A percentile compares a stretch with the other conserved stretches of the same genome.
These are phyloP conservation scores for Blastocystis sp. DNA, from an alignment of 352 stramenopile species.

Conservation along the genomic window DNA sequence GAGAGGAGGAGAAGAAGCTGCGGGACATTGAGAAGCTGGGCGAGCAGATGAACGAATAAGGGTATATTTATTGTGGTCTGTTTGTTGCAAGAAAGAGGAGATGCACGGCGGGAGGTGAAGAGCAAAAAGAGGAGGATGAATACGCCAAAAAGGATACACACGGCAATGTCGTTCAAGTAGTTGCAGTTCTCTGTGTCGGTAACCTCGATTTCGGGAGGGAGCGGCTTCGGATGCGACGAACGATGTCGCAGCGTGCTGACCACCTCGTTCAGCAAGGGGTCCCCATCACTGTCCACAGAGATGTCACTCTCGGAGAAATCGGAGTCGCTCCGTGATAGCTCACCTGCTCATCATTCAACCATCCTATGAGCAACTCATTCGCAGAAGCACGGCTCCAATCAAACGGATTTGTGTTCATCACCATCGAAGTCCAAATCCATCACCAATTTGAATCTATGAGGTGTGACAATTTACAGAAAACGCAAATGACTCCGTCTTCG, in stretches of 20 bases:
- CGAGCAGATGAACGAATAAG: slow-evolving; percentile 22
- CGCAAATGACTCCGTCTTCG: not conserved
- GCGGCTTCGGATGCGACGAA: not conserved
- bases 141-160: slow-evolving; percentile 12
- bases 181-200: slow-evolving; percentile 16
- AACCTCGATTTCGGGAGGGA: not conserved
- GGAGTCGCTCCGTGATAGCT: not conserved
- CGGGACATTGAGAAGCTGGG: slow-evolving; percentile 35
- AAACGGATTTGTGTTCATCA: not conserved
- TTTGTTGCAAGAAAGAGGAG: not conserved
- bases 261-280: not conserved
- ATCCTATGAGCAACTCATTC: not conserved
- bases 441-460: no score
- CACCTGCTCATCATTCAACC: not conserved
- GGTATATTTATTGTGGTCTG: not conserved
- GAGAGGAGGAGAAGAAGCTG: slow-evolving; percentile 48
- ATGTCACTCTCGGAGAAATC: not conserved
- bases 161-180: slow-evolving; percentile 31
- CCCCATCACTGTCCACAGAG: not conserved
- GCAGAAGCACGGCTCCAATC: not conserved
- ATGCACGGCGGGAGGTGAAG: not conserved
- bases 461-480: no score
- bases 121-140: slow-evolving; percentile 25
- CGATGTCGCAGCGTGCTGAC: not conserved
- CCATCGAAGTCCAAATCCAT: not conserved